Evolutionary conservation across 2,329 filamentous ascomycete species (phyloP), one percentile per base, ranked within the genome.

Genomic region (Knufia fluminis): DNA sequence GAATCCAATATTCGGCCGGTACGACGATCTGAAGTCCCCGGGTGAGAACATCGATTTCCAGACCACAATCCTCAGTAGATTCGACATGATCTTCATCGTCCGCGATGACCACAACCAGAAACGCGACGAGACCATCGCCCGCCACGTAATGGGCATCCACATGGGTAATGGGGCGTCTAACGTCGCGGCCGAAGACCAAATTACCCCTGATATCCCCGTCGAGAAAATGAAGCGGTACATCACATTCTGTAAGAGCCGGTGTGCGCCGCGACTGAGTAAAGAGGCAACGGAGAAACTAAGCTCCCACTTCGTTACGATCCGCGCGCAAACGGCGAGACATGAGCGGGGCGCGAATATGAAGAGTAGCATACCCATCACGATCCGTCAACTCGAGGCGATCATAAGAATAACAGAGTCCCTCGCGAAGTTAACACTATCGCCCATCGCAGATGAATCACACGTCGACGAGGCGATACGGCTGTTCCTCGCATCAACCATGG

Each of bases 41-140:
- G 92, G 92, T 52, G 92, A 98, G 68, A 98, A 98, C 64, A 98
- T 98, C 58, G 92, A 98, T 68, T 98, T 98, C 69, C 92, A 98
- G 64, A 98, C 92, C 0, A 98, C 92, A 2, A 97, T 98, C 61
- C 66, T 98, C 57, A 97, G 91, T 2, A 86, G 92, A 77, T 98
- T 98, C 66, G 92, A 98, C 68, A 96, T 98, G 87, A 97, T 98
- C 57, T 98, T 97, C 73, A 96, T 98, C 58, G 91, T 98, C 54
- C 87, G 86, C 59, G 92, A 98, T 66, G 89, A 94, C 54, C 92
- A 98, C 66, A 87, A 91, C 54, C 79, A 87, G 39, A 83, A 80
- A 50, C 86, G 91, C 61, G 92, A 98, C 63, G 88, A 96, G 71
- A 83, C 78, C 3, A 97, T 98, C 62, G 92, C 92, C 10, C 91